Evolutionary conservation across 306 rosid genomes (phyloP).

Genomic region (Fragaria vesca): DNA sequence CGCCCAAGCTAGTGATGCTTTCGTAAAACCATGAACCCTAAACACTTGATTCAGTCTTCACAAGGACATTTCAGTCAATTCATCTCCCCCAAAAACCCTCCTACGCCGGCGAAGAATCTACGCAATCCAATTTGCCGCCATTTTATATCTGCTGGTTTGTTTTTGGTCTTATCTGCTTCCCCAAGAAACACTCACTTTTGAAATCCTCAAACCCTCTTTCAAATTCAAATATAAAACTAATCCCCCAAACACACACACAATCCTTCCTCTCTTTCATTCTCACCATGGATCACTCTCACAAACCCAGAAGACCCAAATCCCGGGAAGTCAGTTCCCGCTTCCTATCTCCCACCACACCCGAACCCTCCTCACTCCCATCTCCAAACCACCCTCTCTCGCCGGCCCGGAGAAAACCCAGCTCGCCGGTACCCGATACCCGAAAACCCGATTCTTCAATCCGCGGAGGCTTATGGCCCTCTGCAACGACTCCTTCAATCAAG

Average conservation of each 20-base stretch:
- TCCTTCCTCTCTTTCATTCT: neutral
- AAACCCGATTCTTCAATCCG: slow-evolving; percentile 37
- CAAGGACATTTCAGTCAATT: slow-evolving; percentile 22
- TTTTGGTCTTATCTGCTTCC: slow-evolving; percentile 18
- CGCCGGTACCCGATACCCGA: slow-evolving; percentile 14
- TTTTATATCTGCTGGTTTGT: slow-evolving; percentile 8
- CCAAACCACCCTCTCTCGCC: slow-evolving; percentile 39
- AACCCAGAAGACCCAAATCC: slow-evolving; percentile 39
- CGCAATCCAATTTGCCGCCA: slow-evolving; percentile 33
- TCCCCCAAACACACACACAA: neutral
- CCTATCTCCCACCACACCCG: slow-evolving; percentile 35
- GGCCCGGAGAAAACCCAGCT: slow-evolving; percentile 33
- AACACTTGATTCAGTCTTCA: no score
- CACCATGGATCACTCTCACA: slow-evolving; percentile 36
- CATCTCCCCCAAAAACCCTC: neutral
- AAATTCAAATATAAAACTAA: neutral
- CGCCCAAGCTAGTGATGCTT: no score
- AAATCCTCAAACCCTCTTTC: neutral
- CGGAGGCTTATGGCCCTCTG: slow-evolving; percentile 71
- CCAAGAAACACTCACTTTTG: neutral
- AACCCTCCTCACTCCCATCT: slow-evolving; percentile 26
- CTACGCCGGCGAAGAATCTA: slow-evolving; percentile 37
- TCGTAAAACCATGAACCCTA: no score
- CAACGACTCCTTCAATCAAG: slow-evolving; percentile 24
- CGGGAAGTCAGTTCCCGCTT: slow-evolving; percentile 60